Percentiles rank a stretch among this genome's conserved stretches.
Evolutionary conservation across 768 basidiomycete genomes (phyloP).

Genomic region (Lactarius akahatsu): DNA sequence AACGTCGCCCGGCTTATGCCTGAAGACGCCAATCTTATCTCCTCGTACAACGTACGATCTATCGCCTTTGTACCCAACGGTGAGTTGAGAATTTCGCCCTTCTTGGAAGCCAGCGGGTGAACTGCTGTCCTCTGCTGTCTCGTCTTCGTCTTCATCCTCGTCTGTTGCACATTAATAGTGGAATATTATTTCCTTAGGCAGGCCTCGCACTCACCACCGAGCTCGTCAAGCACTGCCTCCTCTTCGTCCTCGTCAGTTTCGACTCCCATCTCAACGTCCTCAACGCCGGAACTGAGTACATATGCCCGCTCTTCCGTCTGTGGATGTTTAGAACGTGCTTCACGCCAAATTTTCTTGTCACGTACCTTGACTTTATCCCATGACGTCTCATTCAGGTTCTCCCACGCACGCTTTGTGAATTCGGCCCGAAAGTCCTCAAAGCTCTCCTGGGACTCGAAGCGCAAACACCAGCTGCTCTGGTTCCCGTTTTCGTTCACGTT

Average conservation of each 20-base stretch:
- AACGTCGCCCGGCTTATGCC: conserved; percentile 66
- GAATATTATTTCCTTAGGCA: conserved; percentile 19
- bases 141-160: conserved; percentile 25
- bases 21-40: conserved; percentile 89
- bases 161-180: conserved; percentile 10
- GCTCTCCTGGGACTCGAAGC: conserved; percentile 55
- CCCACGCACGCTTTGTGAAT: conserved; percentile 77
- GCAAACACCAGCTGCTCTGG: conserved; percentile 80
- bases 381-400: conserved; percentile 65
- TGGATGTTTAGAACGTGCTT: conserved; percentile 38
- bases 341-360: neutral
- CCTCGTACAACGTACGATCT: conserved; percentile 92
- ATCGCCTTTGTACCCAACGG: conserved; percentile 94
- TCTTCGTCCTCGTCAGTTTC: conserved; percentile 76
- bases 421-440: conserved; percentile 59
- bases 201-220: conserved; percentile 51
- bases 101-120: conserved; percentile 41
- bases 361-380: conserved; percentile 82
- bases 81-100: conserved; percentile 82
- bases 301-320: conserved; percentile 80
- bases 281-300: conserved; percentile 66
- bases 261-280: conserved; percentile 82
- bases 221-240: conserved; percentile 68
- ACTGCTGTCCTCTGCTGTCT: conserved; percentile 32
- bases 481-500: conserved; percentile 52